Evolutionary conservation across 495 filamentous ascomycete genomes (phyloP).

Genomic region (Lasiosphaeriaceae sp.): DNA sequence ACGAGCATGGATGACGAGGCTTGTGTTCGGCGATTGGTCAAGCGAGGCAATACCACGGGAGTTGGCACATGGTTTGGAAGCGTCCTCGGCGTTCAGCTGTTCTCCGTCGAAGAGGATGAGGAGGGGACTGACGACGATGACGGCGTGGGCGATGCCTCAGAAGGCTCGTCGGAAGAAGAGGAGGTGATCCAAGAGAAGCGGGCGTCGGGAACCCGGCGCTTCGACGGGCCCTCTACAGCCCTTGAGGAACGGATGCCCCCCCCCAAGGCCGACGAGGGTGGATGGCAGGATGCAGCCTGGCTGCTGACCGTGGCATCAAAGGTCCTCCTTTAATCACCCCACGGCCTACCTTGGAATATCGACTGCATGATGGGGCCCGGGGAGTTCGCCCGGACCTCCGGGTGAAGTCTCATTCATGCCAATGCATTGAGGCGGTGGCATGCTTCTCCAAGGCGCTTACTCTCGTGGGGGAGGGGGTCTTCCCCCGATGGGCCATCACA

Average conservation of each 20-base stretch:
- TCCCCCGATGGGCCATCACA: too few relatives aligned
- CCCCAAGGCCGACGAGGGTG: conserved; percentile 50
- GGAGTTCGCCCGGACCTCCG: neutral
- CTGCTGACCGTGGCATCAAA: conserved; percentile 72
- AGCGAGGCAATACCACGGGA: conserved; percentile 60
- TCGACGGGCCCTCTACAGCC: conserved; percentile 14
- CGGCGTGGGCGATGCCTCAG: conserved; percentile 35
- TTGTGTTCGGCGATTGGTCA: conserved; percentile 49
- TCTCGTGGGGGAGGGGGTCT: too few relatives aligned
- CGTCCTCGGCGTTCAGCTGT: conserved; percentile 71
- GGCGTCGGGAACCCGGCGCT: conserved; percentile 14
- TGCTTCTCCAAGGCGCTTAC: too few relatives aligned
- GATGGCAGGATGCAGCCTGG: conserved; percentile 85
- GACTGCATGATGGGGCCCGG: neutral
- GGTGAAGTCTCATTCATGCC: neutral
- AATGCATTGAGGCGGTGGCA: too few relatives aligned
- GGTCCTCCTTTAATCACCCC: conserved; percentile 52
- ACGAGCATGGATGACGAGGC: conserved; percentile 50
- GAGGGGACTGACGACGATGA: conserved; percentile 47
- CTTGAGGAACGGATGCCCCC: conserved; percentile 32
- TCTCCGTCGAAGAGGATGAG: conserved; percentile 60
- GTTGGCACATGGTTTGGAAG: conserved; percentile 74
- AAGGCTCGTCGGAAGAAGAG: conserved; percentile 31
- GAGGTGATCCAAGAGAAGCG: conserved; percentile 24
- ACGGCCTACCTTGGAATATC: neutral